A percentile compares a stretch with the other conserved stretches of the same genome.
phyloP scores from a whole-genome alignment of 306 rosid genomes.

The peach (Prunus persica) region DNA sequence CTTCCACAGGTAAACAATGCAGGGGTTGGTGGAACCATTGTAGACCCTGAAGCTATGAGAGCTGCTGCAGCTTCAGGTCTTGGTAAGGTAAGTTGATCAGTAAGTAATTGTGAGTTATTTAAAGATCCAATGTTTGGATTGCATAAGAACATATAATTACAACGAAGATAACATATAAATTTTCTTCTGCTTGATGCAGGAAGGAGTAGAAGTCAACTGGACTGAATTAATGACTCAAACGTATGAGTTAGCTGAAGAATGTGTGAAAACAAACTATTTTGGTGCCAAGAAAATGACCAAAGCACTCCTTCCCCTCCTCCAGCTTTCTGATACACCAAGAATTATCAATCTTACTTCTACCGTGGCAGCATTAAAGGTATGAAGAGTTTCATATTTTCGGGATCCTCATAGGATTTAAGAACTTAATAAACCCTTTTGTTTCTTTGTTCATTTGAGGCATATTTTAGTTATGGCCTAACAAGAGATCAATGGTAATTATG shows the following conservation, averaged over 20 bases:
- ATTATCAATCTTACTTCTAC: conserved; percentile 39
- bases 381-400: background rate
- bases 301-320: conserved; percentile 46
- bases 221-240: conserved; percentile 21
- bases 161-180: too few relatives aligned
- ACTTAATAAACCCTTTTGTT: background rate
- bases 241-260: conserved; percentile 29
- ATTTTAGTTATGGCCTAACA: too few relatives aligned
- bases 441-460: too few relatives aligned
- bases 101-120: too few relatives aligned
- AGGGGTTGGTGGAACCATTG: background rate
- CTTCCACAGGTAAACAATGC: conserved; percentile 22
- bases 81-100: background rate
- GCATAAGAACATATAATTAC: too few relatives aligned
- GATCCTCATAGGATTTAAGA: background rate
- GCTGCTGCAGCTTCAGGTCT: background rate
- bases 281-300: conserved; percentile 36
- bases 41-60: background rate
- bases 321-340: conserved; percentile 43
- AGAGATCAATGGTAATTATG: too few relatives aligned
- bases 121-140: too few relatives aligned
- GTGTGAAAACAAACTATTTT: conserved; percentile 43
- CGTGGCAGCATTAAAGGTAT: conserved; percentile 36
- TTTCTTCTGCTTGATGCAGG: background rate
- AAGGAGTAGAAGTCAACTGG: conserved; percentile 22